Percentiles rank a stretch among this genome's conserved stretches.
Conservation (phyloP, 2,329 filamentous ascomycete genomes). For the Apiospora sp. region DNA sequence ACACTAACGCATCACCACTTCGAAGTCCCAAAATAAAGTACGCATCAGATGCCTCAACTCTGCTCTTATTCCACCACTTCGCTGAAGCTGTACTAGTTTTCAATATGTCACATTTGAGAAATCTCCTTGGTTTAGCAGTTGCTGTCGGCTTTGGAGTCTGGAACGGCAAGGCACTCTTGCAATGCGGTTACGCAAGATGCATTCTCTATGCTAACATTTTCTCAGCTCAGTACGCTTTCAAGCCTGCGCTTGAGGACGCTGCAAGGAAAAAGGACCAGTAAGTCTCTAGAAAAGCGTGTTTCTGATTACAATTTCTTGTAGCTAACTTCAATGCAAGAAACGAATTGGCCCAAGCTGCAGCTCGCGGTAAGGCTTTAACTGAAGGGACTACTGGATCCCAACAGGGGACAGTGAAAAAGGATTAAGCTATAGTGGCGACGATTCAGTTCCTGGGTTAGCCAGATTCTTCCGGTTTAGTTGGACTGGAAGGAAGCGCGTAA, state of each 20-base stretch:
- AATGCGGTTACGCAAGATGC: neutral
- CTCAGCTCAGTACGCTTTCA: constrained; percentile 24
- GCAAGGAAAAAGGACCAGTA: constrained; percentile 13
- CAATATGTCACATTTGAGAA: constrained; percentile 23
- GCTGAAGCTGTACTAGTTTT: neutral
- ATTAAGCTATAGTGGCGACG: neutral
- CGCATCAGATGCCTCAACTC: constrained; percentile 2
- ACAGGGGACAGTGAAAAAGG: neutral
- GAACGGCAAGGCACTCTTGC: constrained; percentile 2
- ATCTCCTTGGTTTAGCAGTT: constrained; percentile 17
- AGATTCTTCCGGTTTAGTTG: neutral
- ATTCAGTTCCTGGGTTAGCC: neutral
- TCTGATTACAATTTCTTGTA: neutral
- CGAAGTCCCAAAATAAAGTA: neutral
- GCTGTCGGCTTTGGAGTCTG: constrained; percentile 24
- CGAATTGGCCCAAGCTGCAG: constrained; percentile 6
- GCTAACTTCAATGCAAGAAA: neutral
- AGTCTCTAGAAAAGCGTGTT: neutral
- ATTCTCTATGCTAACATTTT: neutral
- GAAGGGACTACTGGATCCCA: neutral
- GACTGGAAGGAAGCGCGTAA: constrained; percentile 23
- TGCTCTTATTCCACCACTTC: neutral
- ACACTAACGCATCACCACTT: constrained; percentile 3
- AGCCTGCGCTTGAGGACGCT: constrained; percentile 26
- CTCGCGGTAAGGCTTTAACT: neutral